These are phyloP conservation scores for Panellus pusillus DNA, from an alignment of 768 basidiomycete species.

Conservation along the genomic window DNA sequence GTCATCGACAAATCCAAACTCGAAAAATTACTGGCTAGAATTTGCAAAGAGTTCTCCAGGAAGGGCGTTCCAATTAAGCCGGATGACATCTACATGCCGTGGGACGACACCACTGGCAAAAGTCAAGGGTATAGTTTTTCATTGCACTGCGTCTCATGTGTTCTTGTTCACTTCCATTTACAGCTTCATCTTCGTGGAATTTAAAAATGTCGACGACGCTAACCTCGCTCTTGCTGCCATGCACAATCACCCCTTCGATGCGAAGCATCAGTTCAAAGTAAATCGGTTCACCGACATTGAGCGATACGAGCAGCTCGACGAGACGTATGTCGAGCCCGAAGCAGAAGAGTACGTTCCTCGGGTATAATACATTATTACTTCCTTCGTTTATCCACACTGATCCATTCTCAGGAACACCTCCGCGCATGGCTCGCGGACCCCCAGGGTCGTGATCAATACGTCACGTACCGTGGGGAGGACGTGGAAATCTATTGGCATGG, in stretches of 20 bases:
- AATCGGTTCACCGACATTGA: conserved; percentile 92
- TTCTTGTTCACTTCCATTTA: conserved; percentile 1
- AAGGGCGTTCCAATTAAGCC: conserved; percentile 77
- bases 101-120: conserved; percentile 78
- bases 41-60: conserved; percentile 81
- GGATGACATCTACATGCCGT: conserved; percentile 84
- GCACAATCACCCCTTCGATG: conserved; percentile 82
- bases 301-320: conserved; percentile 72
- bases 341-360: conserved; percentile 72
- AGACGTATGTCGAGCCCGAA: conserved; percentile 75
- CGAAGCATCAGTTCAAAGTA: conserved; percentile 79
- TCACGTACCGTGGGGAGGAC: conserved; percentile 90
- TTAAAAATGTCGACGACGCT: conserved; percentile 69
- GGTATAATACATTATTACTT: conserved; percentile 40
- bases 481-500: conserved; percentile 93
- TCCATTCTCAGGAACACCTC: conserved; percentile 76
- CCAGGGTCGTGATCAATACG: conserved; percentile 93
- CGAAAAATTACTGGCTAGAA: conserved; percentile 76
- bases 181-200: conserved; percentile 85
- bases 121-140: conserved; percentile 79
- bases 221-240: conserved; percentile 63
- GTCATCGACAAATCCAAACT: conserved; percentile 84
- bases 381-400: background rate
- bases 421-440: conserved; percentile 93
- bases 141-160: background rate